Evolutionary conservation across 805 yeast genomes (phyloP), one percentile per base, ranked within the genome.

Genomic region (Starmerella floricola): DNA sequence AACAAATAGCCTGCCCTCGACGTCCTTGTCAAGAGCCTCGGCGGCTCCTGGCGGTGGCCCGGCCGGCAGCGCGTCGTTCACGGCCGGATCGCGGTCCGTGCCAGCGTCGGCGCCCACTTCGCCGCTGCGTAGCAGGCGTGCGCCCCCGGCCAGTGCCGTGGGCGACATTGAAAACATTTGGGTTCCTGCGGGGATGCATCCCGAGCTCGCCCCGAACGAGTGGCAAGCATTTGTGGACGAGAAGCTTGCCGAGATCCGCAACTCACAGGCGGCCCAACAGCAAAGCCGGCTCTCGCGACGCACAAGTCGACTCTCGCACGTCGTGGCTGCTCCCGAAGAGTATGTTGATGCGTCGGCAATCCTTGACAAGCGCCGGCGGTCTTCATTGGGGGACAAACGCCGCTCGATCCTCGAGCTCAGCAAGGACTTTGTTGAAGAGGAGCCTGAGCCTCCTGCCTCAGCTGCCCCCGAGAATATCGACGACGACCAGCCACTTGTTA

Each of bases 131-230:
- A 23, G n/a, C 16, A 24, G 23, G 19, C n/a, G n/a, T n/a, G n/a
- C n/a, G n/a, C n/a, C n/a, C n/a, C n/a, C n/a, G n/a, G n/a, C n/a
- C n/a, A n/a, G n/a, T n/a, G n/a, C n/a, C n/a, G n/a, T 23, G 6
- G 26, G 26, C 26, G 49, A 40, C 15, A 41, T 50, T 19, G 54
- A 44, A 19, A 48, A 73, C 44, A 62, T 88, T 41, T 88, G 98
- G 98, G 96, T 91, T 1, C 97, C 97, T 0, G 98, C 97, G 2
- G 76, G 75, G 48, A 69, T 85, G 30, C 98, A 91, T 59, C 97
- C 97, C 1, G 88, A 82, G 54, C 72, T 88, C n/a, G 87, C 93
- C 20, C 97, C 97, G 2, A 93, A 83, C 54, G 84, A 82, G 53
- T 66, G 70, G 70, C 58, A 59, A 40, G 49, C 65, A 15, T 66